Evolutionary conservation across 129 eudicot genomes (phyloP).

Genomic region (Pulicaria dysenterica): DNA sequence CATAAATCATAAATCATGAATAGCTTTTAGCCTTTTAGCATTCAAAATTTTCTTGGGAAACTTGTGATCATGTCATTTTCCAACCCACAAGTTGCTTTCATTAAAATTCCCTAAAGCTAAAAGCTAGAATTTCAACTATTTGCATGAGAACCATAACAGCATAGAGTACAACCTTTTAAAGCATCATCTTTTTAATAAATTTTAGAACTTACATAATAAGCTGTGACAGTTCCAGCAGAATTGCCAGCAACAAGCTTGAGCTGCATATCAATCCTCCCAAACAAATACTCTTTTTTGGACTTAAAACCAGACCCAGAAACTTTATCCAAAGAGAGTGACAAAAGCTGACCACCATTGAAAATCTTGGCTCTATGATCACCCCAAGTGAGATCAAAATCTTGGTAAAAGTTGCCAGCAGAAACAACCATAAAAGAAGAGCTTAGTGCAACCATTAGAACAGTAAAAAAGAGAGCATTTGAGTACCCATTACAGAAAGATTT

Average conservation of each 20-base stretch:
- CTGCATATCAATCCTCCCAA: conserved; percentile 83
- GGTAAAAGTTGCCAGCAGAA: conserved; percentile 59
- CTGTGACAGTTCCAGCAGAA: conserved; percentile 88
- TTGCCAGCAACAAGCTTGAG: conserved; percentile 84
- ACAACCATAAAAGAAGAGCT: conserved; percentile 33
- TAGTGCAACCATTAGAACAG: conserved; percentile 14
- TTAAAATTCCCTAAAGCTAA: conserved; percentile 29
- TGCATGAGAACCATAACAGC: conserved; percentile 24
- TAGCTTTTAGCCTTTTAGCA: background rate
- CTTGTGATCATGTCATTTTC: conserved; percentile 32
- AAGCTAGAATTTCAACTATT: background rate
- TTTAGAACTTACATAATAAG: conserved; percentile 57
- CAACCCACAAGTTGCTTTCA: conserved; percentile 32
- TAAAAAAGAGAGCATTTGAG: conserved; percentile 16
- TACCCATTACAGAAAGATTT: conserved; percentile 28
- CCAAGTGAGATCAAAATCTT: conserved; percentile 74
- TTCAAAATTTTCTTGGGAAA: conserved; percentile 16
- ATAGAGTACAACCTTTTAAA: conserved; percentile 5
- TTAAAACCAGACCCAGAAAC: conserved; percentile 75
- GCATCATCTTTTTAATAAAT: background rate
- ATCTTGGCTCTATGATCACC: conserved; percentile 62
- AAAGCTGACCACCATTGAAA: conserved; percentile 55
- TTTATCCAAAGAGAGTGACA: conserved; percentile 67
- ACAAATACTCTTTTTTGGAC: conserved; percentile 71
- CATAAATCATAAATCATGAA: too few species aligned